Percentiles rank a stretch among this genome's conserved stretches.
These are phyloP conservation scores for Schizochytrium sp. DNA, from an alignment of 108 stramenopile genomes.

Conservation along the genomic window DNA sequence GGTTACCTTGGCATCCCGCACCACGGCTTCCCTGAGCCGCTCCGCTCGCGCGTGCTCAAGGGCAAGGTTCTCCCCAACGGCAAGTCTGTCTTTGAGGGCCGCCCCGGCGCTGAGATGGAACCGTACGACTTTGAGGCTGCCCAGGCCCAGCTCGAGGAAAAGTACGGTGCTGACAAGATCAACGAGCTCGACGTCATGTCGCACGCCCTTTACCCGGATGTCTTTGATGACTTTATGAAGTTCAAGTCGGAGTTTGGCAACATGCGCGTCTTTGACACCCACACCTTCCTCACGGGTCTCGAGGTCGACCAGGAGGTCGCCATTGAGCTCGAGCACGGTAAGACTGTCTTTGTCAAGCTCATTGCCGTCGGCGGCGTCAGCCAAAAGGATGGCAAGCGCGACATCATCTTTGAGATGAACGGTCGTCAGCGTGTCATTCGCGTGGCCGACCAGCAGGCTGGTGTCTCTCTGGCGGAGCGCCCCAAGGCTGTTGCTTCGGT, in stretches of 20 bases:
- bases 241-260: conserved; percentile 63
- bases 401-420: conserved; percentile 84
- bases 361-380: conserved; percentile 42
- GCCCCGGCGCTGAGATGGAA: conserved; percentile 82
- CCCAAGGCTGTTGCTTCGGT: conserved; percentile 31
- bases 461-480: conserved; percentile 21
- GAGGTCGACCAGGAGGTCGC: conserved; percentile 74
- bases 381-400: conserved; percentile 57
- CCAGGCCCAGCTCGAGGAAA: conserved; percentile 55
- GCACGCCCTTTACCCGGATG: conserved; percentile 78
- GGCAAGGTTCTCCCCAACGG: conserved; percentile 68
- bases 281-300: conserved; percentile 82
- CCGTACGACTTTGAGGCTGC: conserved; percentile 67
- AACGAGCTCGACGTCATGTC: conserved; percentile 74
- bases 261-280: conserved; percentile 68
- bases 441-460: conserved; percentile 58
- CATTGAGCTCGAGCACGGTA: conserved; percentile 67
- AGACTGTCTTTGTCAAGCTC: conserved; percentile 70
- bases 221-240: conserved; percentile 73
- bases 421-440: conserved; percentile 69
- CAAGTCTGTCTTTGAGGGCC: conserved; percentile 71
- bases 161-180: conserved; percentile 58
- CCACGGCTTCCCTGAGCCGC: conserved; percentile 84
- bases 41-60: conserved; percentile 68
- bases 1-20: conserved; percentile 30